A percentile compares a stretch with the other conserved stretches of the same genome.
These are phyloP conservation scores for Pestalotiopsis fici DNA, from an alignment of 2,329 filamentous ascomycete species.

Conservation along the genomic window DNA sequence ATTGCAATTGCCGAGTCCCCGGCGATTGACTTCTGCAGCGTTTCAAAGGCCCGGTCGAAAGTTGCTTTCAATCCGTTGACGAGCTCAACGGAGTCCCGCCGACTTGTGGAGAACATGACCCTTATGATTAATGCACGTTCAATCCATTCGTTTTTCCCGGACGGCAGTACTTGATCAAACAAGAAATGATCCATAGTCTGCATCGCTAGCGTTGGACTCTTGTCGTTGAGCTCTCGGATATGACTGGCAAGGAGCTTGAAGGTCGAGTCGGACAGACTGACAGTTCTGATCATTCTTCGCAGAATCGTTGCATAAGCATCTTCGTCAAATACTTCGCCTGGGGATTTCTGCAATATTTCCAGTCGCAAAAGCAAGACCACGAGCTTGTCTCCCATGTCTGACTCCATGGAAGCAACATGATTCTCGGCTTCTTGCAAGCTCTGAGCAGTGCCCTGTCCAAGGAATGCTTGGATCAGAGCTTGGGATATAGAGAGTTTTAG, in stretches of 20 bases:
- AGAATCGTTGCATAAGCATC: conserved; percentile 55
- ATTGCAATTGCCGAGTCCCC: conserved; percentile 65
- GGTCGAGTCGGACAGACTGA: conserved; percentile 61
- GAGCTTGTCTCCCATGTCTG: conserved; percentile 64
- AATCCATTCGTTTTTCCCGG: conserved; percentile 58
- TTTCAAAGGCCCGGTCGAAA: conserved; percentile 39
- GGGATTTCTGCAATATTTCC: conserved; percentile 58
- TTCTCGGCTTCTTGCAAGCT: conserved; percentile 52
- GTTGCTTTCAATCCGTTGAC: conserved; percentile 25
- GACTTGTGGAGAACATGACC: conserved; percentile 63
- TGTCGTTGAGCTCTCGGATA: conserved; percentile 63
- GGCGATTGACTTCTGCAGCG: conserved; percentile 49
- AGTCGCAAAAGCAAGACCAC: conserved; percentile 69
- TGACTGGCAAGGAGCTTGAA: conserved; percentile 70
- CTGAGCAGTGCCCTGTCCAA: conserved; percentile 47
- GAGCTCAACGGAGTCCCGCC: conserved; percentile 35
- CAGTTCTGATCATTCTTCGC: conserved; percentile 58
- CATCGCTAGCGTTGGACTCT: conserved; percentile 48
- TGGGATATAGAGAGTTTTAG: conserved; percentile 69
- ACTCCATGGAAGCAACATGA: conserved; percentile 62
- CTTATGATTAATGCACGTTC: conserved; percentile 70
- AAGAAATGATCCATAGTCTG: conserved; percentile 66
- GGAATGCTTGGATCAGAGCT: conserved; percentile 54
- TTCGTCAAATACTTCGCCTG: conserved; percentile 48
- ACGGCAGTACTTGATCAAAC: conserved; percentile 50